Conservation (phyloP, 1,139 yeast genomes). For the Geotrichum klebahnii region DNA sequence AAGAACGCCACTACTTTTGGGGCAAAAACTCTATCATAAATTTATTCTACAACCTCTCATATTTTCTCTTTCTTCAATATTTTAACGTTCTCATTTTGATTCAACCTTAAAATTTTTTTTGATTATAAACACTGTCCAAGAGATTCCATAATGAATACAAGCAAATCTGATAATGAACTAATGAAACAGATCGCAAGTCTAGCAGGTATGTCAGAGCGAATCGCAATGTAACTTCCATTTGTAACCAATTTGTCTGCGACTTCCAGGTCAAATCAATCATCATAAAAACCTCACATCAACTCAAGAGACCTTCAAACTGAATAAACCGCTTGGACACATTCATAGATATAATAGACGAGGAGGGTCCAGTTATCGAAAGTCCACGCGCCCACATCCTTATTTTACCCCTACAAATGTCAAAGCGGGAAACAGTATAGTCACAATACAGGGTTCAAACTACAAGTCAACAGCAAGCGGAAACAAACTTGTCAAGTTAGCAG, state of each 20-base stretch:
- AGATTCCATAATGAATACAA: too few species aligned
- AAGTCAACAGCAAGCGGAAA: conserved; percentile 18
- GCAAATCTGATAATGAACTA: conserved; percentile 14
- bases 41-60: too few species aligned
- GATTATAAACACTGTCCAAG: too few species aligned
- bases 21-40: too few species aligned
- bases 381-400: background rate
- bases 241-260: too few species aligned
- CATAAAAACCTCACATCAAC: conserved; percentile 11
- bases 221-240: too few species aligned
- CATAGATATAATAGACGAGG: background rate
- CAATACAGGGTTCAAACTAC: conserved; percentile 16
- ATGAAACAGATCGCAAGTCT: conserved; percentile 20
- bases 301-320: background rate
- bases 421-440: conserved; percentile 5
- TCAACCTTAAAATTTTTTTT: too few species aligned
- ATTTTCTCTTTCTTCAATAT: too few species aligned
- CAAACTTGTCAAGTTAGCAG: conserved; percentile 19
- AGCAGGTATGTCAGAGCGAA: conserved; percentile 21
- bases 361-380: background rate
- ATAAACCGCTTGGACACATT: background rate
- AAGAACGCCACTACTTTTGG: too few species aligned
- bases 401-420: background rate
- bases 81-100: too few species aligned
- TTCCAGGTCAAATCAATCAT: conserved; percentile 19